A percentile compares a stretch with the other conserved stretches of the same genome.
These are phyloP conservation scores for Erucastrum elatum DNA, from an alignment of 345 rosid genomes.

Conservation along the genomic window DNA sequence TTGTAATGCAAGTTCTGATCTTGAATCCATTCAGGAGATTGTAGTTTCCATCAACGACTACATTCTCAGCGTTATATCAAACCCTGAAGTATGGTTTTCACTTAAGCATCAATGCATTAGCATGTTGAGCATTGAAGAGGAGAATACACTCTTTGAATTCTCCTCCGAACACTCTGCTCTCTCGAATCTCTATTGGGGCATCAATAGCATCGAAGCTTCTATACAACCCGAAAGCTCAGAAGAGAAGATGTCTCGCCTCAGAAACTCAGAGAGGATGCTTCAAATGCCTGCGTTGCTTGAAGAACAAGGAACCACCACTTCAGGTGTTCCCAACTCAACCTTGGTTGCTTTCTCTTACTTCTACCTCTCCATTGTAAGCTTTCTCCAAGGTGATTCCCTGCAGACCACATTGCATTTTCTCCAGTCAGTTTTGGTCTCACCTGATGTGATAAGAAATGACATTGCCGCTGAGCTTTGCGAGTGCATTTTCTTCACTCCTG, in stretches of 20 bases:
- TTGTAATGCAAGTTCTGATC: conserved; percentile 43
- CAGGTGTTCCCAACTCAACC: conserved; percentile 57
- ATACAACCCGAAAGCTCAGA: conserved; percentile 42
- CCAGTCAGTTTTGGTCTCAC: conserved; percentile 62
- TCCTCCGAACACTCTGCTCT: conserved; percentile 65
- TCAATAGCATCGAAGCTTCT: conserved; percentile 61
- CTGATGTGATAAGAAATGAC: conserved; percentile 44
- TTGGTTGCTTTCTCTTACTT: conserved; percentile 51
- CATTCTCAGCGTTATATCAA: conserved; percentile 40
- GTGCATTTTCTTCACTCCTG: conserved; percentile 44
- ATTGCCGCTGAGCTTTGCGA: conserved; percentile 57
- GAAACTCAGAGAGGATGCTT: conserved; percentile 71
- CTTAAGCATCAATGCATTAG: conserved; percentile 49
- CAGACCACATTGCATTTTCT: conserved; percentile 75
- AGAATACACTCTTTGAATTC: conserved; percentile 45
- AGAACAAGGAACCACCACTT: conserved; percentile 59
- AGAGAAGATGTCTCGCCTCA: conserved; percentile 40
- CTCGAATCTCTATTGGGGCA: conserved; percentile 80
- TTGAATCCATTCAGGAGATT: conserved; percentile 45
- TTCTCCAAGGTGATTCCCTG: conserved; percentile 62
- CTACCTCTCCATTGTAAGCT: conserved; percentile 56
- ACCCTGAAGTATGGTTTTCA: conserved; percentile 41
- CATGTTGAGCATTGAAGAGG: conserved; percentile 44
- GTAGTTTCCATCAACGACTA: conserved; percentile 49
- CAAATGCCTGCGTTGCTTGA: conserved; percentile 90